phyloP scores from a whole-genome alignment of 2,329 filamentous ascomycete species.

The Botryotinia globosa region DNA sequence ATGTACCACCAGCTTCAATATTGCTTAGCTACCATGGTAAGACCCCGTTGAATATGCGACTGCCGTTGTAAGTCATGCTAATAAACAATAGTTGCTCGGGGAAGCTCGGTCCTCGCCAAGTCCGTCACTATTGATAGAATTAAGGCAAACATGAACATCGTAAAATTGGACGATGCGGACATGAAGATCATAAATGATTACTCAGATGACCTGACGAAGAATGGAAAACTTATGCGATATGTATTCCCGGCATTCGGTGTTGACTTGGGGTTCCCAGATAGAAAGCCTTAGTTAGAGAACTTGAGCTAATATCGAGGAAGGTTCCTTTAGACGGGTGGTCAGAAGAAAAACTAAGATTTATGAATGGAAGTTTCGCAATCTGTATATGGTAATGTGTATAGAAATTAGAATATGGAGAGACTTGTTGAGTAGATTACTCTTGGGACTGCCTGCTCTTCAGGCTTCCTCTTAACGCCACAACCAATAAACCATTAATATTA shows the following conservation, averaged over 20 bases:
- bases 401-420: not conserved
- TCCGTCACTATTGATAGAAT: constrained; percentile 67
- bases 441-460: not conserved
- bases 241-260: constrained; percentile 68
- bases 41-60: constrained; percentile 34
- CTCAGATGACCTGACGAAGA: constrained; percentile 47
- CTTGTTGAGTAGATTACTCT: not conserved
- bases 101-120: constrained; percentile 70
- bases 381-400: not conserved
- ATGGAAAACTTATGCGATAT: constrained; percentile 56
- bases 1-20: constrained; percentile 58
- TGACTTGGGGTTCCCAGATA: constrained; percentile 69
- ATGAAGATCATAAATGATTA: constrained; percentile 55
- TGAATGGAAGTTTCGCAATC: not conserved
- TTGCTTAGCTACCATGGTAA: constrained; percentile 71
- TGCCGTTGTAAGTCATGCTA: not conserved
- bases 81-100: constrained; percentile 57
- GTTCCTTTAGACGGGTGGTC: not conserved
- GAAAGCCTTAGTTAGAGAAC: not conserved
- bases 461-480: not conserved
- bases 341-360: not conserved
- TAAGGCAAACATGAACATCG: constrained; percentile 65
- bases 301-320: not conserved
- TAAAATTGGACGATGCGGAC: constrained; percentile 64
- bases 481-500: not conserved